Evolutionary conservation across 257 asterid genomes (phyloP), one percentile per base, ranked within the genome.

Genomic region (Orobanche coerulescens): DNA sequence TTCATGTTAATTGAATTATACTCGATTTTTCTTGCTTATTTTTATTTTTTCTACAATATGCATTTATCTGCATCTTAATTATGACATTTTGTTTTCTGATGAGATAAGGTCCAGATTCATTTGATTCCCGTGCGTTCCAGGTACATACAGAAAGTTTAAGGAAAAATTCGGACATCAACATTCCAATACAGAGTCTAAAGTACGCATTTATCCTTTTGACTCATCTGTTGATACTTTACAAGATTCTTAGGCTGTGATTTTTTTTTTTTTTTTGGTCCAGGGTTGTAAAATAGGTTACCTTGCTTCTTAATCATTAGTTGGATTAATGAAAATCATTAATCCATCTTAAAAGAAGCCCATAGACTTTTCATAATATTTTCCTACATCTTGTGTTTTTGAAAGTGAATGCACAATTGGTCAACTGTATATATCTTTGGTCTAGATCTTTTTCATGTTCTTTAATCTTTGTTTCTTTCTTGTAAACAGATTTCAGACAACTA

Each of bases 141-240:
- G 97, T 66, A 92, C 98, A 59, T 92, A 62, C 77, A 86, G 82
- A 78, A 92, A 88, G 84, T 92, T 82, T 51, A 92, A 88, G 88
- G 97, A 86, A 68, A 86, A 79, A 76, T n/a, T 89, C 73, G 83
- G 80, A 16, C 66, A 31, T 44, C 90, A 80, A 58, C 70, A 65
- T 67, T 72, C 86, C 48, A 73, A 51, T 75, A 69, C 62, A 6
- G 94, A 81, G 18, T 54, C 84, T 62, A 92, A 82, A 73, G 97
- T 86, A 80, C 5, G 70, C 26, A 24, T 42, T 61, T 16, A 16
- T 9, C 61, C 2, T 44, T 62, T 30, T 39, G 3, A 53, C 60
- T 67, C 57, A 48, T 54, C 57, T 46, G 31, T 57, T 58, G 54
- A 49, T 39, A 53, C 37, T 71, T 54, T 56, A 43, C 22, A 4